phyloP scores from a whole-genome alignment of 1,284 basidiomycete genomes.

The Apiotrichum mycotoxinovorans region DNA sequence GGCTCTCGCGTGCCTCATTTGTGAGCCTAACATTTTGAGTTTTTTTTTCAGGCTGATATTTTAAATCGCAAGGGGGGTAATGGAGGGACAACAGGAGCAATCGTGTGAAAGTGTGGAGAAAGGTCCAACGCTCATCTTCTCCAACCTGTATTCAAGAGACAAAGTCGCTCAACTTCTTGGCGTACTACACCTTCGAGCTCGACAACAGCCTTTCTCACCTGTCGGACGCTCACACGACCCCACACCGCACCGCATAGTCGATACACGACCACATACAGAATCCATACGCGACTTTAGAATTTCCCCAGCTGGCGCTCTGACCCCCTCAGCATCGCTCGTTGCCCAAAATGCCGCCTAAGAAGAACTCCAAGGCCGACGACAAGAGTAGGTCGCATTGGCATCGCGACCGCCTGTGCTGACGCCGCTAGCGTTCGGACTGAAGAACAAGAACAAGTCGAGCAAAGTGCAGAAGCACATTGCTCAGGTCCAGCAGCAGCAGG shows the following conservation, averaged over 20 bases:
- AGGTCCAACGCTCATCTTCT: not conserved
- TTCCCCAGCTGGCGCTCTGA: not conserved
- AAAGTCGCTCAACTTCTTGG: too few relatives aligned
- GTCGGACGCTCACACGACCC: not conserved
- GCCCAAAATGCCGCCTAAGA: constrained; percentile 45
- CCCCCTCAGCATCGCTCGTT: not conserved
- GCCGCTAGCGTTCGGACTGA: constrained; percentile 69
- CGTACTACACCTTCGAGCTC: not conserved
- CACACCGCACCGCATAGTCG: not conserved
- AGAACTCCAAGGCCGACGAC: constrained; percentile 37
- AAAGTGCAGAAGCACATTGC: constrained; percentile 86
- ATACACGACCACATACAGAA: not conserved
- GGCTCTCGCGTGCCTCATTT: too few relatives aligned
- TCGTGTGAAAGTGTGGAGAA: too few relatives aligned
- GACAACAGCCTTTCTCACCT: not conserved
- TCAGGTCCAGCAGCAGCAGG: constrained; percentile 68
- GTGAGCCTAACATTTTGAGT: not conserved
- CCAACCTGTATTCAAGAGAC: too few relatives aligned
- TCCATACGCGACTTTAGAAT: not conserved
- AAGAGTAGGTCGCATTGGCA: constrained; percentile 22
- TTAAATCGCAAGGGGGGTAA: too few relatives aligned
- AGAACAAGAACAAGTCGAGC: constrained; percentile 94
- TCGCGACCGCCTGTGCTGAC: not conserved
- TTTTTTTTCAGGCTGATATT: not conserved
- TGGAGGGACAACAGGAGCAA: too few relatives aligned